Conservation (phyloP, 495 filamentous ascomycete species). For the Cercophora scortea region DNA sequence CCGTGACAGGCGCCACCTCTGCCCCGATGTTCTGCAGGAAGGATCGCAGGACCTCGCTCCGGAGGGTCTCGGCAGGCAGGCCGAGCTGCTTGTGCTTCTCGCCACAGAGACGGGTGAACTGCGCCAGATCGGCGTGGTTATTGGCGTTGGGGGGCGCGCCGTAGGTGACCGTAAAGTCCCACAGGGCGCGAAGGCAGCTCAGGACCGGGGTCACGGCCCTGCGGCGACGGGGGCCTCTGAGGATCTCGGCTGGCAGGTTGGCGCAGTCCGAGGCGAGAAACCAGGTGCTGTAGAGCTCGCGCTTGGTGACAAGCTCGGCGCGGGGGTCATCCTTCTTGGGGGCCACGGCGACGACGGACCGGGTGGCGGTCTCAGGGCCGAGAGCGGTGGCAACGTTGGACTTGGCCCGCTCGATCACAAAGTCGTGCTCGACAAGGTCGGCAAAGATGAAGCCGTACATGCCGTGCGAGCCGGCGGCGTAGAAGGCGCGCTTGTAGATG, state of each 20-base stretch:
- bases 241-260: conserved; percentile 60
- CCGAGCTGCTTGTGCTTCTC: conserved; percentile 68
- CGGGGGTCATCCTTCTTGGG: conserved; percentile 63
- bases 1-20: conserved; percentile 81
- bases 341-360: conserved; percentile 61
- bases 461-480: conserved; percentile 80
- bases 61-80: conserved; percentile 67
- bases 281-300: conserved; percentile 79
- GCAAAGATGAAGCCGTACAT: conserved; percentile 94
- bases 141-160: conserved; percentile 47
- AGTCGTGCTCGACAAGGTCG: conserved; percentile 82
- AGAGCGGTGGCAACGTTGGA: conserved; percentile 62
- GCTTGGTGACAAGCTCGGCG: conserved; percentile 79
- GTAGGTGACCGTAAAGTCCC: conserved; percentile 60
- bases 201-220: conserved; percentile 72
- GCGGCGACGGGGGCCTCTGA: conserved; percentile 55
- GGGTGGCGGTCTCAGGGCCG: conserved; percentile 65
- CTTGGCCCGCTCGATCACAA: conserved; percentile 74
- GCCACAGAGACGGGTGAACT: conserved; percentile 69
- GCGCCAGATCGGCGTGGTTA: conserved; percentile 49
- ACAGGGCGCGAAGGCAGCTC: conserved; percentile 72
- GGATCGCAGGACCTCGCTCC: conserved; percentile 67
- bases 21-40: conserved; percentile 75
- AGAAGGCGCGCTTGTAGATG: conserved; percentile 68
- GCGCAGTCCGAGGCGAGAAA: conserved; percentile 67